A percentile compares a stretch with the other conserved stretches of the same genome.
These are phyloP conservation scores for Capsicum chinense DNA, from an alignment of 257 asterid species.

Conservation along the genomic window DNA sequence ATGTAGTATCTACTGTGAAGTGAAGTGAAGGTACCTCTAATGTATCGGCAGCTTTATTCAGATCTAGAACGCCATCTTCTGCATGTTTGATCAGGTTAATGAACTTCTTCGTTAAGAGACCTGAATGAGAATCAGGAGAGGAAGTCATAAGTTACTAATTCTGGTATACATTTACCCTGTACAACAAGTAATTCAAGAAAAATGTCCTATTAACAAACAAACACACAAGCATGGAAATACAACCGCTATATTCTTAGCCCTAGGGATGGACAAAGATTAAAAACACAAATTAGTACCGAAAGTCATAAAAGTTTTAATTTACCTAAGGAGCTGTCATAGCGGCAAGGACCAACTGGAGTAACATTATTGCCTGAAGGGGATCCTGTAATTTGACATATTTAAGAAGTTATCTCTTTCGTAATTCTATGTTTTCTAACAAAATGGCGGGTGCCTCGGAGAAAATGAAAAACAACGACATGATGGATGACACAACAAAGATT, in stretches of 20 bases:
- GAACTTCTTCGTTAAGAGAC: slow-evolving; percentile 91
- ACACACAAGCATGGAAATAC: neutral
- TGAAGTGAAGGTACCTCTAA: slow-evolving; percentile 61
- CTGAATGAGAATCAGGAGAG: slow-evolving; percentile 44
- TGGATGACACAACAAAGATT: slow-evolving; percentile 5
- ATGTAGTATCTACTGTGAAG: slow-evolving; percentile 31
- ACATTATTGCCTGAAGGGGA: slow-evolving; percentile 77
- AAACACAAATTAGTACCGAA: neutral
- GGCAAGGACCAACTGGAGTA: slow-evolving; percentile 88
- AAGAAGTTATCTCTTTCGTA: slow-evolving; percentile 16
- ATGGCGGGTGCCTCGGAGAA: neutral
- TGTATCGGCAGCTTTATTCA: slow-evolving; percentile 91
- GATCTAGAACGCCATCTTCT: slow-evolving; percentile 94
- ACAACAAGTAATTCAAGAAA: neutral
- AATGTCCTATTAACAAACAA: neutral
- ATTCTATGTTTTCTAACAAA: neutral
- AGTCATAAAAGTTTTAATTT: slow-evolving; percentile 27
- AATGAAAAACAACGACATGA: neutral
- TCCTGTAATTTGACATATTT: slow-evolving; percentile 52
- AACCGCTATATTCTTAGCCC: neutral
- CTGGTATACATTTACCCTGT: neutral
- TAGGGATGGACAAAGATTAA: neutral
- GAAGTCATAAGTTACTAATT: slow-evolving; percentile 20
- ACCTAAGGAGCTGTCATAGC: slow-evolving; percentile 97
- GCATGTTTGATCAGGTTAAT: slow-evolving; percentile 85